Evolutionary conservation across 2,329 filamentous ascomycete genomes (phyloP).

Genomic region (Xylaria hypoxylon): DNA sequence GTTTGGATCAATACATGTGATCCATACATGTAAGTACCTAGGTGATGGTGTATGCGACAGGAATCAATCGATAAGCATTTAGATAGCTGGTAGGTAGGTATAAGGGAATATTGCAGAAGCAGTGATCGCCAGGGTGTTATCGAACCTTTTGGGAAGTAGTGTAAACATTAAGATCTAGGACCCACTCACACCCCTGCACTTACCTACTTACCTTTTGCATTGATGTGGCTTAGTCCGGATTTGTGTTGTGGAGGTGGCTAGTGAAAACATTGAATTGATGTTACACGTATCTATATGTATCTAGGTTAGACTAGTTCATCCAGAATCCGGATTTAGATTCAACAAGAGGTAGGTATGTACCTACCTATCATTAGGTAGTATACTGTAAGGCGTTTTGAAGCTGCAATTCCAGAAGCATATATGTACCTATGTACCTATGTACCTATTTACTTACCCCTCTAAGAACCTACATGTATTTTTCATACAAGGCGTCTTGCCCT

Average conservation of each 20-base stretch:
- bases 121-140: no score
- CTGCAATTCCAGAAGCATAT: no score
- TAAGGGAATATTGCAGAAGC: background rate
- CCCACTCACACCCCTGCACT: background rate
- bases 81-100: background rate
- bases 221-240: conserved; percentile 24
- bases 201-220: background rate
- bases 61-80: conserved; percentile 2
- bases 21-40: background rate
- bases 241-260: conserved; percentile 33
- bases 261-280: background rate
- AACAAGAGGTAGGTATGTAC: no score
- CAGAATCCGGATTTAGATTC: no score
- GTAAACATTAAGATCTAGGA: conserved; percentile 17
- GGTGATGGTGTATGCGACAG: conserved; percentile 5
- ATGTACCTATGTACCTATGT: no score
- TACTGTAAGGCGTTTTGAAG: no score
- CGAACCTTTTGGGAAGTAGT: background rate
- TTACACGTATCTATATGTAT: no score
- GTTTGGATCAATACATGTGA: background rate
- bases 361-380: no score
- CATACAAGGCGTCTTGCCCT: no score
- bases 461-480: no score
- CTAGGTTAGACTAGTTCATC: no score
- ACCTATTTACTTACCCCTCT: no score